These are phyloP conservation scores for Fusarium guadeloupense DNA, from an alignment of 2,329 filamentous ascomycete species.

Conservation along the genomic window DNA sequence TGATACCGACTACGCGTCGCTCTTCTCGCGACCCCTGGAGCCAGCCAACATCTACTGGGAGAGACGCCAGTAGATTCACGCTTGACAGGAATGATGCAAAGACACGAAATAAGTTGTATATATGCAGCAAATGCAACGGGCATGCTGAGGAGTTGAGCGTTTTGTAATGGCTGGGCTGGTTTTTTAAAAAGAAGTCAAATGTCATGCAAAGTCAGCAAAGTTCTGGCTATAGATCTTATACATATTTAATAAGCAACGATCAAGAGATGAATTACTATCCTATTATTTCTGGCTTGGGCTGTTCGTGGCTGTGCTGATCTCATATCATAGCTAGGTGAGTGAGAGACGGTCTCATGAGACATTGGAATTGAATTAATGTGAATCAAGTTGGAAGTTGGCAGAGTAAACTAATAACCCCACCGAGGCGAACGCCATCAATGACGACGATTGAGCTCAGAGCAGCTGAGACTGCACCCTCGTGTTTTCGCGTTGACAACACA, in stretches of 20 bases:
- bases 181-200: constrained; percentile 36
- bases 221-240: constrained; percentile 38
- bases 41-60: constrained; percentile 81
- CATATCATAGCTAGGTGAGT: not conserved
- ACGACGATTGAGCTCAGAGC: constrained; percentile 15
- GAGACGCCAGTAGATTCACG: constrained; percentile 60
- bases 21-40: constrained; percentile 78
- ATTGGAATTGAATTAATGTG: not conserved
- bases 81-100: constrained; percentile 19
- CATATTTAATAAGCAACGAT: constrained; percentile 40
- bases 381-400: constrained; percentile 27
- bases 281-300: not conserved
- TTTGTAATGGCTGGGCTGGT: constrained; percentile 41
- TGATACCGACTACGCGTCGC: constrained; percentile 72
- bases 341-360: constrained; percentile 11
- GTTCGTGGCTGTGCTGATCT: not conserved
- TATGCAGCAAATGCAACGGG: constrained; percentile 39
- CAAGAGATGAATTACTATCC: constrained; percentile 25
- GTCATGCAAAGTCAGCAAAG: constrained; percentile 33
- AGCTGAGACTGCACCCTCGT: not conserved
- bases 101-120: constrained; percentile 40
- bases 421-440: constrained; percentile 23
- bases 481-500: not conserved
- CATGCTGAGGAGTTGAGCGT: constrained; percentile 41
- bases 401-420: constrained; percentile 24